These are phyloP conservation scores for Neonectria magnoliae DNA, from an alignment of 2,329 filamentous ascomycete genomes.

Conservation along the genomic window DNA sequence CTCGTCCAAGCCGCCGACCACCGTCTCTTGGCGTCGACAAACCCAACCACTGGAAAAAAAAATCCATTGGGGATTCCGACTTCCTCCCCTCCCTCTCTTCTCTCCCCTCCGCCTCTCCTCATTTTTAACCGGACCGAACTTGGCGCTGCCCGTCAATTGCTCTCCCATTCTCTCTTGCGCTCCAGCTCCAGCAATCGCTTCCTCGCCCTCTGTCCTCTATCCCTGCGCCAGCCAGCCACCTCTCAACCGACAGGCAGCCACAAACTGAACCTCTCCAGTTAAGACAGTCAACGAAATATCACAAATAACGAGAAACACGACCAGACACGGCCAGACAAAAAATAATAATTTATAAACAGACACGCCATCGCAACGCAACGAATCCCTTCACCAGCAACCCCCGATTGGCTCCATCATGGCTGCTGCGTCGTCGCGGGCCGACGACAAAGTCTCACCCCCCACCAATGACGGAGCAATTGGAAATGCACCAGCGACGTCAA, in stretches of 20 bases:
- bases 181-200: background rate
- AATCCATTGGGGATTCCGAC: background rate
- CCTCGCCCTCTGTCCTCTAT: background rate
- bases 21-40: background rate
- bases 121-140: background rate
- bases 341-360: slow-evolving; percentile 7
- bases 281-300: slow-evolving; percentile 15
- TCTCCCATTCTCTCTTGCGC: background rate
- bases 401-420: slow-evolving; percentile 37
- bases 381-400: background rate
- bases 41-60: background rate
- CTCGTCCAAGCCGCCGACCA: slow-evolving; percentile 6
- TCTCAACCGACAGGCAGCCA: slow-evolving; percentile 17
- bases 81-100: background rate
- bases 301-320: slow-evolving; percentile 15
- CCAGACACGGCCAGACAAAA: slow-evolving; percentile 4
- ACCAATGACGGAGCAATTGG: slow-evolving; percentile 24
- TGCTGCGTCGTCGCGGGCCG: slow-evolving; percentile 42
- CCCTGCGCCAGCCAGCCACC: slow-evolving; percentile 11
- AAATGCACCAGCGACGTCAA: slow-evolving; percentile 21
- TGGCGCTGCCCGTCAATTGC: background rate
- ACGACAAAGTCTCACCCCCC: slow-evolving; percentile 34
- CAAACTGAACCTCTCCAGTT: slow-evolving; percentile 4
- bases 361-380: background rate
- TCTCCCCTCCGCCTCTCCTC: background rate